Conservation (phyloP, 2,329 filamentous ascomycete genomes). For the Albifimbria verrucaria region DNA sequence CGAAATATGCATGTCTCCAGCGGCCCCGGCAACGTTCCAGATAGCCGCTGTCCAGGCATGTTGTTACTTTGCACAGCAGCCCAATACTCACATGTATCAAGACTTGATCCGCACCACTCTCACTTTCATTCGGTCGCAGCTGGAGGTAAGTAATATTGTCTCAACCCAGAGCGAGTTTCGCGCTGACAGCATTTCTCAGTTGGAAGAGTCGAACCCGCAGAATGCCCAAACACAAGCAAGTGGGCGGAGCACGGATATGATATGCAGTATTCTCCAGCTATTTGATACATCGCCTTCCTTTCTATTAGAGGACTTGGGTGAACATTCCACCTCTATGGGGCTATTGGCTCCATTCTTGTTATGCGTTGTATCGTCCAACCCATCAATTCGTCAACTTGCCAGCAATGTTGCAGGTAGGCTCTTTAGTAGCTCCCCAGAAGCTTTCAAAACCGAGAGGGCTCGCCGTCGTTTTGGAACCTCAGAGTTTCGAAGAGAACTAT, state of each 20-base stretch:
- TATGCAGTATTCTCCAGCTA: slow-evolving; percentile 50
- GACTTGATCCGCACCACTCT: slow-evolving; percentile 54
- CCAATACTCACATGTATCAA: slow-evolving; percentile 45
- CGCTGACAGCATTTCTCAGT: slow-evolving; percentile 7
- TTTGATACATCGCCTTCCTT: slow-evolving; percentile 46
- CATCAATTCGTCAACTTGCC: slow-evolving; percentile 46
- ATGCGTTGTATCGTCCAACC: slow-evolving; percentile 51
- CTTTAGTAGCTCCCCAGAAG: slow-evolving; percentile 31
- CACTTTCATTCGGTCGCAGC: slow-evolving; percentile 53
- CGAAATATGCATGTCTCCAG: slow-evolving; percentile 53
- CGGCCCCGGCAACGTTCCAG: slow-evolving; percentile 57
- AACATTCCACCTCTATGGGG: slow-evolving; percentile 16
- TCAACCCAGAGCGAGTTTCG: slow-evolving; percentile 3
- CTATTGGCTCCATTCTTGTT: slow-evolving; percentile 51
- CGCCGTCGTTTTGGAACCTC: slow-evolving; percentile 19
- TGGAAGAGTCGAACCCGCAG: slow-evolving; percentile 14
- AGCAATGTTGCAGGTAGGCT: slow-evolving; percentile 44
- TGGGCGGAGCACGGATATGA: slow-evolving; percentile 19
- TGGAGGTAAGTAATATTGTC: slow-evolving; percentile 44
- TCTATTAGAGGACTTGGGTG: slow-evolving; percentile 27
- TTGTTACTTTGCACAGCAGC: slow-evolving; percentile 56
- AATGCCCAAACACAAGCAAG: slow-evolving; percentile 6
- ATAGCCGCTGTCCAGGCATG: slow-evolving; percentile 61
- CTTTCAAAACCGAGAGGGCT: slow-evolving; percentile 20
- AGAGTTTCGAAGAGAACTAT: slow-evolving; percentile 40